Conservation (phyloP, 345 rosid species). For the Excoecaria agallocha region DNA sequence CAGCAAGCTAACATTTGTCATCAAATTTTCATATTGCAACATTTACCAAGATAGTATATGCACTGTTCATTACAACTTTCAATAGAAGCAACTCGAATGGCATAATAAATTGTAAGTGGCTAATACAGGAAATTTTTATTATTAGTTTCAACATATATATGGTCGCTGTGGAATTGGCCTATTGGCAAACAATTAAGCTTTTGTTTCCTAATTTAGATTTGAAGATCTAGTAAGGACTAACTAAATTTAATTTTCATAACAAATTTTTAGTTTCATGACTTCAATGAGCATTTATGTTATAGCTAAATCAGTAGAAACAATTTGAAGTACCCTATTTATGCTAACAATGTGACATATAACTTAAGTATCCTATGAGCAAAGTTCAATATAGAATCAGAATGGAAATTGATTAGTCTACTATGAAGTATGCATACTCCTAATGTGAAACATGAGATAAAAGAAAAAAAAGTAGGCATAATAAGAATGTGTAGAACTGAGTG, state of each 20-base stretch:
- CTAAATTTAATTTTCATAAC: neutral
- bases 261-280: conserved; percentile 2
- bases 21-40: neutral
- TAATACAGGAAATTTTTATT: conserved; percentile 26
- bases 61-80: conserved; percentile 39
- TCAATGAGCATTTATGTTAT: neutral
- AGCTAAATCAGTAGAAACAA: neutral
- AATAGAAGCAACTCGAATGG: conserved; percentile 50
- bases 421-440: neutral
- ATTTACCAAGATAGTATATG: conserved; percentile 85
- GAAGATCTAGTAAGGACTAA: neutral
- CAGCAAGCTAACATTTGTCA: conserved; percentile 9
- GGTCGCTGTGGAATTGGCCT: conserved; percentile 4
- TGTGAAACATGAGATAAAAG: neutral
- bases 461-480: neutral
- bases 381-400: neutral
- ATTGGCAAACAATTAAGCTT: neutral
- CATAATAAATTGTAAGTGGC: conserved; percentile 80
- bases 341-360: neutral
- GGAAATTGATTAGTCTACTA: neutral
- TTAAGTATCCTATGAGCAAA: neutral
- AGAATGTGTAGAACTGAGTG: neutral
- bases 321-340: neutral
- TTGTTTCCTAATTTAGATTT: neutral
- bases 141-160: conserved; percentile 7